Evolutionary conservation across 2,329 filamentous ascomycete species (phyloP), one percentile per base, ranked within the genome.

Genomic region (Parafenestella ontariensis): DNA sequence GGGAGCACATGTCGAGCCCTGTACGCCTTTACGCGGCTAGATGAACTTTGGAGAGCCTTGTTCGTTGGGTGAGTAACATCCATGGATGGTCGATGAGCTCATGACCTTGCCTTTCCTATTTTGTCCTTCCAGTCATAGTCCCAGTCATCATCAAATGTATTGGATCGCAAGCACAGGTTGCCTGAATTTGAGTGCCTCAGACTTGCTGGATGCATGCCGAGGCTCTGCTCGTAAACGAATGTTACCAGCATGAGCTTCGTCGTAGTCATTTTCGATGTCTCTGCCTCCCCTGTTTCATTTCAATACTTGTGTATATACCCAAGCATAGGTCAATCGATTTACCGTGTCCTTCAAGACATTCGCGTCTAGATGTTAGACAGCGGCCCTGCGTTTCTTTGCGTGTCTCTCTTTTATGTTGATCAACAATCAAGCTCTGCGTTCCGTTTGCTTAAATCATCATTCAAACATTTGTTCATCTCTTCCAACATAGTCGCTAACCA

Each of bases 41-140:
- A 97, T 61, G 94, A 98, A 67, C 75, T 97, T 31, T 98, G 94
- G 94, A 93, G 95, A 76, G 77, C 87, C 17, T 76, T 96, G 18
- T 96, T 94, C 68, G 82, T 96, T 60, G 85, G 87, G 92, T 96
- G 87, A 86, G 91, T 87, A 46, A 52, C 46, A 41, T n/a, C n/a
- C n/a, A n/a, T n/a, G n/a, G n/a, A n/a, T 39, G 49, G 33, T 46
- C 41, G 54, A 42, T 55, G 29, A 40, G 39, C 3, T 54, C 13
- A 29, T 45, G 52, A 40, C 11, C 5, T 43, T n/a, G 36, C 23
- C n/a, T 52, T 37, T 37, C 44, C 26, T 44, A 15, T 47, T 34
- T 39, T 29, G 24, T 54, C 40, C 54, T 46, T 43, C 48, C 51
- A 51, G 37, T 59, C 44, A 53, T 52, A 29, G 23, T 23, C 23